Conservation (phyloP, 2,329 filamentous ascomycete genomes). For the Tolypocladium guangdongense region DNA sequence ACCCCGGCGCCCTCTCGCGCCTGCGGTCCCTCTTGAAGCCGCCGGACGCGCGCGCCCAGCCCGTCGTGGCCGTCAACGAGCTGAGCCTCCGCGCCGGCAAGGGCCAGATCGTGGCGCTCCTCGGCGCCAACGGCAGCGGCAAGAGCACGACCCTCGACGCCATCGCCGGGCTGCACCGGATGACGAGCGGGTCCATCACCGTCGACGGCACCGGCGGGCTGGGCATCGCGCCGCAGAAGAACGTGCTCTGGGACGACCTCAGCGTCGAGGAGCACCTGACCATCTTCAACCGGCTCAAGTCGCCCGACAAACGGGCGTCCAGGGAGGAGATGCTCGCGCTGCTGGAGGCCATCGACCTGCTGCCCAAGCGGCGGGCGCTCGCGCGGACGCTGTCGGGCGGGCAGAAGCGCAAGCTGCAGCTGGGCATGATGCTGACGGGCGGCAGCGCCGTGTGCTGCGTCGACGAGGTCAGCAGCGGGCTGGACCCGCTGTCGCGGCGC, state of each 20-base stretch:
- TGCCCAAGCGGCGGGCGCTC: conserved; percentile 58
- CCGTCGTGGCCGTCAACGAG: conserved; percentile 68
- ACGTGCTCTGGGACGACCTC: conserved; percentile 84
- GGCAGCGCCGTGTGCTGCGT: conserved; percentile 81
- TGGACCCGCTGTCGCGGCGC: conserved; percentile 74
- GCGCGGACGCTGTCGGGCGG: conserved; percentile 77
- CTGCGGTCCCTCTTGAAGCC: conserved; percentile 31
- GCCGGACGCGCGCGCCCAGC: conserved; percentile 31
- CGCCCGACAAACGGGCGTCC: conserved; percentile 42
- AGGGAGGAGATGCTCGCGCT: conserved; percentile 51
- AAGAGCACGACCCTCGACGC: conserved; percentile 86
- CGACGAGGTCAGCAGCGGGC: conserved; percentile 80
- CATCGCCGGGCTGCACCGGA: conserved; percentile 70
- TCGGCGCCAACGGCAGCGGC: conserved; percentile 83
- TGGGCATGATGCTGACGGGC: conserved; percentile 92
- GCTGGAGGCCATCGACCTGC: conserved; percentile 62
- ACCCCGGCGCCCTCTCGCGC: conserved; percentile 49
- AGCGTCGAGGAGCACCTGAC: conserved; percentile 76
- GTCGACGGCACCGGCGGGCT: conserved; percentile 71
- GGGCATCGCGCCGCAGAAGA: conserved; percentile 85
- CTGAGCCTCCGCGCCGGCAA: conserved; percentile 60
- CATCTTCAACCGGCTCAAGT: conserved; percentile 78
- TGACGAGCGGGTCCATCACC: conserved; percentile 65
- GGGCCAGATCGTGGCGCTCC: conserved; percentile 75
- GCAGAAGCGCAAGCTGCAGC: conserved; percentile 83